Evolutionary conservation across 2,329 filamentous ascomycete genomes (phyloP), one percentile per base, ranked within the genome.

Genomic region (Epichloe gansuensis): DNA sequence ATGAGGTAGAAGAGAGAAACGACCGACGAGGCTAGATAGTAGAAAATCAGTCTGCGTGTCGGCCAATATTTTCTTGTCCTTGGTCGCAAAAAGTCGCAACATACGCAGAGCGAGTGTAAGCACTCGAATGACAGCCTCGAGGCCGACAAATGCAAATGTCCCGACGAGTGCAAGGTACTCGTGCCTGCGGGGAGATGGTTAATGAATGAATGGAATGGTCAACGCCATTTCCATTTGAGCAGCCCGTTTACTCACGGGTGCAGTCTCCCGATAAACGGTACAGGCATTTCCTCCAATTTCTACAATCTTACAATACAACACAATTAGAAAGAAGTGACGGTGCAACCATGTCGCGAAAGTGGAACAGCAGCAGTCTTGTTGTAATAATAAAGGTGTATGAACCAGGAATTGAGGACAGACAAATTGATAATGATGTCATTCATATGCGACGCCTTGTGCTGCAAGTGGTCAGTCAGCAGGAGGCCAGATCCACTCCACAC

Each of bases 161-260:
- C 83, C 82, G 46, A 93, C 70, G 44, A 98, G 80, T 41, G 91
- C 89, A 57, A 94, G 71, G 72, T 97, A 97, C 72, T 98, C 91
- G 69, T 78, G 78, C 68, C 86, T 90, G 28, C 25, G 39, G 6
- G 9, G 9, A 15, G 11, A 4, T 31, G 34, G n/a, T 23, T 3
- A 17, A 28, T 28, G 17, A 42, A 17, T 13, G 34, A 17, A 31
- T 46, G 17, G 17, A 34, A 50, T 50, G 43, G 53, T 54, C 25
- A 52, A 44, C 38, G 47, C 51, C 49, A 48, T 48, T 25, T 43
- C 47, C 46, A 48, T 49, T 47, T 48, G 46, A 44, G 44, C 12
- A 8, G 31, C 31, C 31, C 9, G 31, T 31, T 17, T 17, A 70
- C 75, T 65, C 60, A 78, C 76, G 73, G 68, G 61, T 75, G 73